These are phyloP conservation scores for Aspergillus sp. DNA, from an alignment of 2,329 filamentous ascomycete species.

Conservation along the genomic window DNA sequence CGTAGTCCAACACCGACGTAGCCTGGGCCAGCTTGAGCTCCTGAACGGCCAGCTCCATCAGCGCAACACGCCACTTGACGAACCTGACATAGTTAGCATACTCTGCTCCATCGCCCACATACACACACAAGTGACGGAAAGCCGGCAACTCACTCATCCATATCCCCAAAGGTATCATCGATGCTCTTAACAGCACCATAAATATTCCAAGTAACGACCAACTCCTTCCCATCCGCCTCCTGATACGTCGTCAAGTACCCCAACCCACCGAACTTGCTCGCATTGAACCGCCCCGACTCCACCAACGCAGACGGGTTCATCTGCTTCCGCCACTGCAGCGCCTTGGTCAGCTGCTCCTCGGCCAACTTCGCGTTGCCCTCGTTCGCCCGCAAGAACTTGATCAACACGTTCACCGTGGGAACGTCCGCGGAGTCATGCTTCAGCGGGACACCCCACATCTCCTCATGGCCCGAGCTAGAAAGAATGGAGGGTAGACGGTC, in stretches of 20 bases:
- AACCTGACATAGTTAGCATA: constrained; percentile 57
- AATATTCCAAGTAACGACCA: constrained; percentile 86
- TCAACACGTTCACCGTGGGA: constrained; percentile 78
- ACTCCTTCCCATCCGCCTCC: constrained; percentile 51
- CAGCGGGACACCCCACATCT: constrained; percentile 86
- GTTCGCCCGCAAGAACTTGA: constrained; percentile 94
- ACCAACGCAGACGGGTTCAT: constrained; percentile 69
- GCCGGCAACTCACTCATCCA: constrained; percentile 66
- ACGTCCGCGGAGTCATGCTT: constrained; percentile 52
- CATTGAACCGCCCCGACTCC: constrained; percentile 61
- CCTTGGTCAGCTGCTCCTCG: constrained; percentile 73
- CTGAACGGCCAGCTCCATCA: constrained; percentile 83
- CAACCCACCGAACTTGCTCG: constrained; percentile 70
- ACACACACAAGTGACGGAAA: background rate
- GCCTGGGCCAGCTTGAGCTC: constrained; percentile 70
- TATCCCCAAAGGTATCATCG: constrained; percentile 75
- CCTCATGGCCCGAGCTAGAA: constrained; percentile 59
- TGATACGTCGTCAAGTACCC: constrained; percentile 78
- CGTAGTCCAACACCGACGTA: constrained; percentile 64
- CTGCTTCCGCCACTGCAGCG: constrained; percentile 79
- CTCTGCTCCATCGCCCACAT: background rate
- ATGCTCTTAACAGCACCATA: constrained; percentile 85
- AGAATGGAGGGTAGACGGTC: constrained; percentile 59
- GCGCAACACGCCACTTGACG: constrained; percentile 81
- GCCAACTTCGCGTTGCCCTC: constrained; percentile 71